Percentiles rank a stretch among this genome's conserved stretches.
These are phyloP conservation scores for Nicotiana noctiflora DNA, from an alignment of 257 asterid species.

Conservation along the genomic window DNA sequence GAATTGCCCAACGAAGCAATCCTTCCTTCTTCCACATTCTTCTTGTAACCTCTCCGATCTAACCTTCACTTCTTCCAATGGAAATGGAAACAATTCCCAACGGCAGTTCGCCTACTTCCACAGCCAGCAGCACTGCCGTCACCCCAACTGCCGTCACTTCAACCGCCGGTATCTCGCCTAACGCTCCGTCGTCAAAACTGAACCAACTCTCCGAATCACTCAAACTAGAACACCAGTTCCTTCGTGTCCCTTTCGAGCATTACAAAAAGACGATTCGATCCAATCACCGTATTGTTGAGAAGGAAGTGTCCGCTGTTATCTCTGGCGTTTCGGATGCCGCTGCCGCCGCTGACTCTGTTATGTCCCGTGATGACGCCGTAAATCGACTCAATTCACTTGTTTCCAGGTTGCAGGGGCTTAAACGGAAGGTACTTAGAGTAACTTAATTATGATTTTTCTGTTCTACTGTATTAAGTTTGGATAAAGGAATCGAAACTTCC, in stretches of 20 bases:
- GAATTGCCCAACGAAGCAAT: neutral
- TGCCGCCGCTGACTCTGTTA: constrained; percentile 22
- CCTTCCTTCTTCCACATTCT: neutral
- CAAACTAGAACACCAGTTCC: constrained; percentile 88
- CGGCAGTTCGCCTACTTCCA: constrained; percentile 37
- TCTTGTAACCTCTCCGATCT: neutral
- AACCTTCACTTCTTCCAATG: constrained; percentile 27
- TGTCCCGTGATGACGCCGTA: constrained; percentile 62
- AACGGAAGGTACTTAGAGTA: constrained; percentile 57
- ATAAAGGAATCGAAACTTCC: no score
- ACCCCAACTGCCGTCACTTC: constrained; percentile 8
- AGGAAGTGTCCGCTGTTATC: constrained; percentile 69
- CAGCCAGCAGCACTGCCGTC: constrained; percentile 3
- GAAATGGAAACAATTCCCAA: constrained; percentile 55
- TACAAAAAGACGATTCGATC: constrained; percentile 92
- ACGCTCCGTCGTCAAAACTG: constrained; percentile 41
- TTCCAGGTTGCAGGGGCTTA: constrained; percentile 83
- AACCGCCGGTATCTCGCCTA: constrained; percentile 5
- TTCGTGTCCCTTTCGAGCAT: constrained; percentile 95
- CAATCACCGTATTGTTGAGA: constrained; percentile 84
- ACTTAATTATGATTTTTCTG: no score
- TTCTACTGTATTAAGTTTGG: no score
- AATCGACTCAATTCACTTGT: constrained; percentile 66
- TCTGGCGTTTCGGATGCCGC: constrained; percentile 52
- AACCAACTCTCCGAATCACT: constrained; percentile 60